Base-by-base conservation (phyloP, 495 filamentous ascomycete genomes). In the Aspergillus homomorphus region DNA sequence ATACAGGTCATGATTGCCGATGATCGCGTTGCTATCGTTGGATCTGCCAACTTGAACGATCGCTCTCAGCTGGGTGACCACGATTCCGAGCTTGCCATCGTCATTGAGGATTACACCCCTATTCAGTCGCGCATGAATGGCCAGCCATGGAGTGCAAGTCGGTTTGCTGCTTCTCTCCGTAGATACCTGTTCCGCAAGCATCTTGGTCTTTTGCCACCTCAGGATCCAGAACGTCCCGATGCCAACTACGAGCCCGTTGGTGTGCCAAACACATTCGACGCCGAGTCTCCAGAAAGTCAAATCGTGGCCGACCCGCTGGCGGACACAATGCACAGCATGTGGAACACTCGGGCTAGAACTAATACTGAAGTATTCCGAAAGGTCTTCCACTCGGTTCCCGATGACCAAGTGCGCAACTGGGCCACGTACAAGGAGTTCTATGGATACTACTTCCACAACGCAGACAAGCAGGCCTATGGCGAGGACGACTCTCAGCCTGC, bases 11-110 rank as follows among this genome's bases (percentile, higher is more conserved):
- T 96, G 61, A 93, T 98, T 68, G 92, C 92, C 54, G 92, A 98
- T 66, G 92, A 98, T 73, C 82, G 84, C 6, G 74, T 90, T 51
- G 93, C 91, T 26, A 92, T 98, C 69, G 91, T 89, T 73, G 93
- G 93, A 50, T 93, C 89, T 0, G 93, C 93, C 33, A 98, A 98
- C 71, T 73, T 98, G 44, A 98, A 98, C 74, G 93, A 98, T 73
- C 89, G 93, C 60, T 93, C 89, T 20, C 93, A 98, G 71, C 81
- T 96, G 16, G 93, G 93, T 18, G 79, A 82, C 55, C 90, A 94
- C 73, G 91, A 96, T 72, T 89, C 86, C 5, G 89, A 92, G 59
- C 90, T 92, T 59, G 89, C 89, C n/a, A 79, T 91, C 53, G 71
- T 91, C 43, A 85, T 95, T 62, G 86, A 92, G 66, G 93, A 96